Conservation (phyloP, 495 filamentous ascomycete genomes). For the Lichenothelia convexa region DNA sequence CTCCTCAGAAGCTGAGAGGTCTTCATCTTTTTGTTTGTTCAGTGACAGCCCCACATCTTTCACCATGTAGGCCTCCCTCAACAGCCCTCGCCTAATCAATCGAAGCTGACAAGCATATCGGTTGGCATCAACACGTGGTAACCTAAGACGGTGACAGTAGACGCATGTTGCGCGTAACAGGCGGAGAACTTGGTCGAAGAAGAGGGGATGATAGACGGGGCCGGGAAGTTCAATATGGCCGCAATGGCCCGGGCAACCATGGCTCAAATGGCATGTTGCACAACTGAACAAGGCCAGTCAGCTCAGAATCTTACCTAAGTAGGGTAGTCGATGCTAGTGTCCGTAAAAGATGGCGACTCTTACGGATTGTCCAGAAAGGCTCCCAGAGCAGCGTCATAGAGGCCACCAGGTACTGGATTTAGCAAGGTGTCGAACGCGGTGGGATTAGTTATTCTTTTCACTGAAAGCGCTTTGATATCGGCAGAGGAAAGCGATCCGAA, state of each 20-base stretch:
- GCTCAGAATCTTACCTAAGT: too few relatives aligned
- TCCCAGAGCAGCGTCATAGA: conserved; percentile 89
- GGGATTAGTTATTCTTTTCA: conserved; percentile 78
- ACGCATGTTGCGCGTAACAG: conserved; percentile 72
- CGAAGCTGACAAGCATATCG: conserved; percentile 67
- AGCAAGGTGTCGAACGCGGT: conserved; percentile 76
- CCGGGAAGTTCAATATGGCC: conserved; percentile 92
- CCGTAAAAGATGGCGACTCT: not conserved
- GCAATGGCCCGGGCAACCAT: conserved; percentile 75
- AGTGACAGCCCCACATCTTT: conserved; percentile 30
- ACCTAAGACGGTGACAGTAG: conserved; percentile 70
- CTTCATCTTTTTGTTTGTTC: too few relatives aligned
- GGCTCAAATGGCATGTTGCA: conserved; percentile 68
- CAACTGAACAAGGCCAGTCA: conserved; percentile 36
- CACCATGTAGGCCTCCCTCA: conserved; percentile 52
- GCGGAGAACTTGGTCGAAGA: conserved; percentile 75
- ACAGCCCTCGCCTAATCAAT: conserved; percentile 67
- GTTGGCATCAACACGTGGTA: conserved; percentile 54
- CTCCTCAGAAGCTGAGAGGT: conserved; percentile 19
- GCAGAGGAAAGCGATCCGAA: conserved; percentile 64
- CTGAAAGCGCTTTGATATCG: conserved; percentile 77
- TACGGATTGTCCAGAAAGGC: conserved; percentile 67
- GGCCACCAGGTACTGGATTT: conserved; percentile 68
- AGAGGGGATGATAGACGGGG: conserved; percentile 80
- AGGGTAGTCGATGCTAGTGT: not conserved